Conservation (phyloP, 2,329 filamentous ascomycete species). For the Xylaria sp. region DNA sequence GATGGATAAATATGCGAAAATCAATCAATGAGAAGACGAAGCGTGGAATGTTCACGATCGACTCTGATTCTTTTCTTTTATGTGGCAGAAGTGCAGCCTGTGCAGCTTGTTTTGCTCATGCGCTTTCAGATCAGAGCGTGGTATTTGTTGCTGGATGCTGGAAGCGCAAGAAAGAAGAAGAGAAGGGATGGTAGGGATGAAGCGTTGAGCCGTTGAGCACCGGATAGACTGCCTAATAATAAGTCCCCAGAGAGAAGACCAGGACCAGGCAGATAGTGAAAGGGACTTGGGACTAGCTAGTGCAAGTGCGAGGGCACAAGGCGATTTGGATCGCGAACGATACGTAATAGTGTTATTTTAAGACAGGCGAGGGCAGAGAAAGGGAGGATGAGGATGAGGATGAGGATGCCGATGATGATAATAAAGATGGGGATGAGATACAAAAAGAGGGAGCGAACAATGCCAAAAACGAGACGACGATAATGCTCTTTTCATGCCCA, state of each 20-base stretch:
- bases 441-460: background rate
- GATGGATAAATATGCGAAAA: background rate
- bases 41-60: background rate
- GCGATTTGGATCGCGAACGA: background rate
- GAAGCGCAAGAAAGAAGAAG: background rate
- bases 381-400: conserved; percentile 1
- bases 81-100: too few species aligned
- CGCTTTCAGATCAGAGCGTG: background rate
- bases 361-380: background rate
- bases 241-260: too few species aligned
- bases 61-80: too few species aligned
- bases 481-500: conserved; percentile 16
- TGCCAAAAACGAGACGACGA: conserved; percentile 1
- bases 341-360: background rate
- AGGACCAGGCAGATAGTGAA: too few species aligned
- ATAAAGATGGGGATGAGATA: background rate
- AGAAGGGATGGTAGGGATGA: background rate
- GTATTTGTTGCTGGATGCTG: background rate
- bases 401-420: background rate
- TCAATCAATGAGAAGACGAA: background rate
- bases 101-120: background rate
- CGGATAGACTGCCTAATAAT: too few species aligned
- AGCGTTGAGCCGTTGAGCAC: background rate
- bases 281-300: too few species aligned
- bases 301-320: background rate